Percentiles rank a stretch among this genome's conserved stretches.
phyloP scores from a whole-genome alignment of 2,329 filamentous ascomycete species.

The Gaeumannomyces sp. region DNA sequence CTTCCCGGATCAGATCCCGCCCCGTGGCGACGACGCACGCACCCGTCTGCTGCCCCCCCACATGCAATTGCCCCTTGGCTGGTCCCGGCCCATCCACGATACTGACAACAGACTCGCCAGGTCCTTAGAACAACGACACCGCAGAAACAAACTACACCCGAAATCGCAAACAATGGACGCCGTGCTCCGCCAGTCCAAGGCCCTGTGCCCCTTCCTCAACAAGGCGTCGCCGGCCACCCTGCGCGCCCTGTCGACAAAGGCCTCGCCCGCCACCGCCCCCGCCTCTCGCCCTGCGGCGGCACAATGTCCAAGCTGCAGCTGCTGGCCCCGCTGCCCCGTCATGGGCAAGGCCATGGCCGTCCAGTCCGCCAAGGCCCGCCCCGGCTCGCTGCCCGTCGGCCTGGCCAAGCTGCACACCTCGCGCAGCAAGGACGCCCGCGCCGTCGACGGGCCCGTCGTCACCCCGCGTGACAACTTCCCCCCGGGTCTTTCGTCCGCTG shows the following conservation, averaged over 20 bases:
- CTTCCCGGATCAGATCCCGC: too few relatives aligned
- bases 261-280: slow-evolving; percentile 46
- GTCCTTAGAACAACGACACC: not conserved
- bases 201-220: slow-evolving; percentile 96
- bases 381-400: slow-evolving; percentile 32
- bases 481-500: slow-evolving; percentile 19
- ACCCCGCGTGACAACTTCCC: slow-evolving; percentile 39
- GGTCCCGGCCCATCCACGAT: too few relatives aligned
- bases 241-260: slow-evolving; percentile 76
- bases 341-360: slow-evolving; percentile 97
- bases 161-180: slow-evolving; percentile 67
- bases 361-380: slow-evolving; percentile 57
- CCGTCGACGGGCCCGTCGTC: slow-evolving; percentile 57
- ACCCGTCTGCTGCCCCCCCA: too few relatives aligned
- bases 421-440: slow-evolving; percentile 67
- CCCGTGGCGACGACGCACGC: too few relatives aligned
- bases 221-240: slow-evolving; percentile 88
- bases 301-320: slow-evolving; percentile 97
- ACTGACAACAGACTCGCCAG: not conserved
- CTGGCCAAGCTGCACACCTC: slow-evolving; percentile 74
- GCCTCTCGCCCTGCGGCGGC: slow-evolving; percentile 67
- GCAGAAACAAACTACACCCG: not conserved
- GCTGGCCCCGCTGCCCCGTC: slow-evolving; percentile 87
- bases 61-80: too few relatives aligned
- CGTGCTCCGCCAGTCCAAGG: slow-evolving; percentile 88